Conservation (phyloP, 2,329 filamentous ascomycete genomes). For the Diaporthe citrichinensis region DNA sequence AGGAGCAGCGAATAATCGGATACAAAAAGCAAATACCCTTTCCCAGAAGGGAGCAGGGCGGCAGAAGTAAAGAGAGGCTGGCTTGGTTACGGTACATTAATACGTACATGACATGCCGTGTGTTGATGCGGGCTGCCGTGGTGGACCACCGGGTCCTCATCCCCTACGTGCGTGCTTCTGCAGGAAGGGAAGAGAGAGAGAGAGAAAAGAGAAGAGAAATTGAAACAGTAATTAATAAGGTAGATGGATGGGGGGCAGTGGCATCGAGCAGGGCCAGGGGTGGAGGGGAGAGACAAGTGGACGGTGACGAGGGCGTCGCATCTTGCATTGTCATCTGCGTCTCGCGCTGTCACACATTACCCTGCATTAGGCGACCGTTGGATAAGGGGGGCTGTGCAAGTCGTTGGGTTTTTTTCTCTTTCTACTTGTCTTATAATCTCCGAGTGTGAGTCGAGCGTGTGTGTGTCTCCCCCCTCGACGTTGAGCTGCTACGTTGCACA, state of each 20-base stretch:
- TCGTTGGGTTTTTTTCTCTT: background rate
- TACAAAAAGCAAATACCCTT: background rate
- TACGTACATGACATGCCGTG: background rate
- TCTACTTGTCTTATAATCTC: conserved; percentile 20
- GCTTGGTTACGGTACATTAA: background rate
- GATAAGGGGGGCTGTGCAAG: background rate
- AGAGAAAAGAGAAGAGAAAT: background rate
- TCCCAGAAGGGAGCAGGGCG: background rate
- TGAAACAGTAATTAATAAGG: background rate
- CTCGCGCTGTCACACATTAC: conserved; percentile 28
- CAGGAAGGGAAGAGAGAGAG: background rate
- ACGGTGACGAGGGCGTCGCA: conserved; percentile 12
- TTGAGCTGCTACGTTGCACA: conserved; percentile 31
- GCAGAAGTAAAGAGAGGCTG: conserved; percentile 6
- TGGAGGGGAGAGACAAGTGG: background rate
- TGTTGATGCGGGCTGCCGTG: conserved; percentile 20
- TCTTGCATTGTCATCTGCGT: conserved; percentile 32
- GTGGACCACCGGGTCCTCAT: background rate
- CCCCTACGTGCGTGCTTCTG: conserved; percentile 4
- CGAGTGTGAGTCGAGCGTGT: background rate
- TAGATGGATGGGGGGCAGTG: background rate
- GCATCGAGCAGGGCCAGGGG: conserved; percentile 3
- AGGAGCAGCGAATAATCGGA: background rate
- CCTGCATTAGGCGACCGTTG: conserved; percentile 33
- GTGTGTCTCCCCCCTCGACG: background rate